A percentile compares a stretch with the other conserved stretches of the same genome.
These are phyloP conservation scores for Dactylellina drechsleri DNA, from an alignment of 2,329 filamentous ascomycete species.

Conservation along the genomic window DNA sequence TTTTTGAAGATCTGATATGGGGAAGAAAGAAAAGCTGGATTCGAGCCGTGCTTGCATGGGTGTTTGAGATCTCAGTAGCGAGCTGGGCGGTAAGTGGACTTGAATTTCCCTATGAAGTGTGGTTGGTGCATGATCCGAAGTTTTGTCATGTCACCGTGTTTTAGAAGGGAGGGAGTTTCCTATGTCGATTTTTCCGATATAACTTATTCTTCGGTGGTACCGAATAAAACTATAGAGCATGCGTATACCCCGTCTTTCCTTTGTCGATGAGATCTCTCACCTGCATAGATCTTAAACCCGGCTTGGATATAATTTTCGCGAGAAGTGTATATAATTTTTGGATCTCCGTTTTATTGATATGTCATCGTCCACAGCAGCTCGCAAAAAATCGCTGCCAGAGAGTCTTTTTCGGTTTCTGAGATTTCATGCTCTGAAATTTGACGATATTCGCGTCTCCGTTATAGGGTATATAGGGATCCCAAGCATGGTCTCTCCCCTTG, in stretches of 20 bases:
- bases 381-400: constrained; percentile 16
- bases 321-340: constrained; percentile 22
- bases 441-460: constrained; percentile 23
- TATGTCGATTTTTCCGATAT: constrained; percentile 7
- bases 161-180: constrained; percentile 16
- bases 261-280: constrained; percentile 15
- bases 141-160: constrained; percentile 51
- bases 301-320: neutral
- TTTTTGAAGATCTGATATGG: constrained; percentile 58
- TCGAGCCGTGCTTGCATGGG: constrained; percentile 58
- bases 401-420: constrained; percentile 12
- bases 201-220: constrained; percentile 10
- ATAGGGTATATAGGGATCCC: constrained; percentile 29
- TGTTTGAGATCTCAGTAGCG: constrained; percentile 58
- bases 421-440: constrained; percentile 14
- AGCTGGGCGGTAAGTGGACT: constrained; percentile 59
- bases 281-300: constrained; percentile 22
- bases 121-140: constrained; percentile 53
- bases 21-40: constrained; percentile 57
- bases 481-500: constrained; percentile 15
- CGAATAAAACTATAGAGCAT: constrained; percentile 29
- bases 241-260: constrained; percentile 24
- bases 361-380: constrained; percentile 23
- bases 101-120: constrained; percentile 57
- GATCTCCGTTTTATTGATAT: neutral